Evolutionary conservation across 352 stramenopile genomes (phyloP).

Genomic region (Phytopythium mirpurense): DNA sequence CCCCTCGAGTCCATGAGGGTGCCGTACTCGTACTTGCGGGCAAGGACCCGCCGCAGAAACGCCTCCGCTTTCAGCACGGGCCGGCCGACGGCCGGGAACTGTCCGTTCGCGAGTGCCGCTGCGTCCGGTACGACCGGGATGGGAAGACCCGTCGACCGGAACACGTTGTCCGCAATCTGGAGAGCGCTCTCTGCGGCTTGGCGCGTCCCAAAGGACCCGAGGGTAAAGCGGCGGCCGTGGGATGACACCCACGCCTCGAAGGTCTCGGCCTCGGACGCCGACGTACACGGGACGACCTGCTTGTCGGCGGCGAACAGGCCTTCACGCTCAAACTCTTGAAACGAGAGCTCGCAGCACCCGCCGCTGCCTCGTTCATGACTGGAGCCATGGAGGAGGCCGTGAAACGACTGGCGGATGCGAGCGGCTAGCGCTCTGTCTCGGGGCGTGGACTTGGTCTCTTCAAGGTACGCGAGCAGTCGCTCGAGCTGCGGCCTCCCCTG

Average conservation of each 20-base stretch:
- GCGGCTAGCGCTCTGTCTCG: conserved; percentile 19
- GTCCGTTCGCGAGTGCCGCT: conserved; percentile 13
- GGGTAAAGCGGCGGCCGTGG: conserved; percentile 36
- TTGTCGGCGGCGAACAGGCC: conserved; percentile 45
- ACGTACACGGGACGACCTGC: conserved; percentile 30
- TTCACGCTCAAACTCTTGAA: conserved; percentile 23
- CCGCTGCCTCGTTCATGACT: conserved; percentile 5
- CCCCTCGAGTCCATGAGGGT: conserved; percentile 28
- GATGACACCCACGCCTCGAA: conserved; percentile 41
- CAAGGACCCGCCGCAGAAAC: conserved; percentile 32
- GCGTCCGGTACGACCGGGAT: conserved; percentile 19
- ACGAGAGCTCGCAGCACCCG: conserved; percentile 31
- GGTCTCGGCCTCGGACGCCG: conserved; percentile 40
- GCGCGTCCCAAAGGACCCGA: conserved; percentile 43
- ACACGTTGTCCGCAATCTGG: conserved; percentile 26
- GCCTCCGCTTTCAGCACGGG: conserved; percentile 37
- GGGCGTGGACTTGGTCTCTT: conserved; percentile 23
- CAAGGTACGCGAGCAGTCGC: conserved; percentile 51
- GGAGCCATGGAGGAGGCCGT: conserved; percentile 26
- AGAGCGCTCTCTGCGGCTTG: conserved; percentile 42
- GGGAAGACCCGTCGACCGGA: conserved; percentile 30
- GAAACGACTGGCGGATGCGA: conserved; percentile 34
- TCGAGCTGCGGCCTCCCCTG: conserved; percentile 18
- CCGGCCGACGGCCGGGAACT: conserved; percentile 31
- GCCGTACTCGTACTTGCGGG: conserved; percentile 49